Evolutionary conservation across 1,284 basidiomycete species (phyloP).

Genomic region (Phlebopus sp.): DNA sequence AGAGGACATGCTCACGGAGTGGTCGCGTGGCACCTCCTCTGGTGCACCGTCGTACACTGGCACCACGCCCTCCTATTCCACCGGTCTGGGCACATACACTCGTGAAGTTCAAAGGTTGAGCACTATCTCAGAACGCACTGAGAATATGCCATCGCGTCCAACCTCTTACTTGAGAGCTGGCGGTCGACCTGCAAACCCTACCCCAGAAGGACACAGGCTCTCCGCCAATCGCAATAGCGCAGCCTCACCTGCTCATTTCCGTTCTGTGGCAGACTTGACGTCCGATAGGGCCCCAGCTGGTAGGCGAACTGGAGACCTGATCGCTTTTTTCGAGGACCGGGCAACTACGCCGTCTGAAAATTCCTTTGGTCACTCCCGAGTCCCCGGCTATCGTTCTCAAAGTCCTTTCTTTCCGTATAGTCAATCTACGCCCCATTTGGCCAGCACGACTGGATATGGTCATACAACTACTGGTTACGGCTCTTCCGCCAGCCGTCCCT

Average conservation of each 20-base stretch:
- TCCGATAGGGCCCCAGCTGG: conserved; percentile 46
- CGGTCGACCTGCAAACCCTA: conserved; percentile 33
- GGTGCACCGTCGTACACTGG: conserved; percentile 39
- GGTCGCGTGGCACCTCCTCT: conserved; percentile 43
- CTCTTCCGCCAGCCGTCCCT: conserved; percentile 35
- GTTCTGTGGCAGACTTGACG: conserved; percentile 24
- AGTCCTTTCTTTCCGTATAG: conserved; percentile 50
- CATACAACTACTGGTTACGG: conserved; percentile 31
- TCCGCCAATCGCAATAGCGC: conserved; percentile 32
- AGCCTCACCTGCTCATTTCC: conserved; percentile 26
- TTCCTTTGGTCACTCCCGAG: conserved; percentile 45
- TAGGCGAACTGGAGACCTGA: conserved; percentile 64
- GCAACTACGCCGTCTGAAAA: conserved; percentile 28
- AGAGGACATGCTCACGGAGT: conserved; percentile 58
- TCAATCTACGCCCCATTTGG: conserved; percentile 41
- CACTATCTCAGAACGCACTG: conserved; percentile 59
- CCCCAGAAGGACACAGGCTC: conserved; percentile 41
- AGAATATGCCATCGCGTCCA: conserved; percentile 46
- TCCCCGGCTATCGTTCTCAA: conserved; percentile 49
- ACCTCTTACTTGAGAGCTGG: conserved; percentile 36
- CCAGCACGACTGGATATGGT: conserved; percentile 28
- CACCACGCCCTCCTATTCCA: conserved; percentile 29
- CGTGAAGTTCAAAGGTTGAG: conserved; percentile 46
- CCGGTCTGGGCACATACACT: conserved; percentile 33
- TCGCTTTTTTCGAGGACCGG: conserved; percentile 70